Conservation (phyloP, 1,139 yeast genomes). For the Nematodospora anomalae region DNA sequence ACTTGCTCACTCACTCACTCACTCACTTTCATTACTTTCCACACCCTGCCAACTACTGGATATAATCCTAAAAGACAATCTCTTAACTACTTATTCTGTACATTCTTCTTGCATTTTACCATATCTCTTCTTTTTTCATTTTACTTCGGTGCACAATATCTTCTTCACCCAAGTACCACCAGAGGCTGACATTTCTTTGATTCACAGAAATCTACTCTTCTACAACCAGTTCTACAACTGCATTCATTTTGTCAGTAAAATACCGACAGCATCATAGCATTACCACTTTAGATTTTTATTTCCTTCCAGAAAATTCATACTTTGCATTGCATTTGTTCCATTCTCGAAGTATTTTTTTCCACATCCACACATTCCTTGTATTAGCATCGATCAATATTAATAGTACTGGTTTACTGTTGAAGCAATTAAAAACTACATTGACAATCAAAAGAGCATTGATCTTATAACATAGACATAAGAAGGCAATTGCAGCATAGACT, state of each 20-base stretch:
- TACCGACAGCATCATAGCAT: background rate
- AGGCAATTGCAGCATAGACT: background rate
- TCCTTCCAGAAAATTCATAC: conserved; percentile 11
- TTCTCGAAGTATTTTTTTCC: conserved; percentile 8
- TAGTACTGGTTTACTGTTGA: background rate
- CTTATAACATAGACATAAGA: background rate
- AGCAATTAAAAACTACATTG: background rate
- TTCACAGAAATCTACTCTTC: too few relatives aligned
- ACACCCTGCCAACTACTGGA: too few relatives aligned
- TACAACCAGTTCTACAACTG: too few relatives aligned
- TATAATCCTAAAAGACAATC: too few relatives aligned
- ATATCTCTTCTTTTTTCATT: background rate
- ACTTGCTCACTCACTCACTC: conserved; percentile 1
- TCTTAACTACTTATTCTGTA: too few relatives aligned
- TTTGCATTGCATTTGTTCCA: conserved; percentile 5
- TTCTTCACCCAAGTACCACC: too few relatives aligned
- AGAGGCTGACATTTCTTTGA: too few relatives aligned
- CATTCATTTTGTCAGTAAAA: too few relatives aligned
- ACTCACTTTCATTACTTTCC: too few relatives aligned
- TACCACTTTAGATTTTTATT: conserved; percentile 6
- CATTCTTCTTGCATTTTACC: conserved; percentile 2
- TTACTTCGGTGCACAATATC: too few relatives aligned
- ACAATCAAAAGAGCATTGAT: background rate
- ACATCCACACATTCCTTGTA: background rate
- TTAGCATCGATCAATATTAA: background rate